Evolutionary conservation across 345 rosid genomes (phyloP).

Genomic region (Eucalyptus tenuipes): DNA sequence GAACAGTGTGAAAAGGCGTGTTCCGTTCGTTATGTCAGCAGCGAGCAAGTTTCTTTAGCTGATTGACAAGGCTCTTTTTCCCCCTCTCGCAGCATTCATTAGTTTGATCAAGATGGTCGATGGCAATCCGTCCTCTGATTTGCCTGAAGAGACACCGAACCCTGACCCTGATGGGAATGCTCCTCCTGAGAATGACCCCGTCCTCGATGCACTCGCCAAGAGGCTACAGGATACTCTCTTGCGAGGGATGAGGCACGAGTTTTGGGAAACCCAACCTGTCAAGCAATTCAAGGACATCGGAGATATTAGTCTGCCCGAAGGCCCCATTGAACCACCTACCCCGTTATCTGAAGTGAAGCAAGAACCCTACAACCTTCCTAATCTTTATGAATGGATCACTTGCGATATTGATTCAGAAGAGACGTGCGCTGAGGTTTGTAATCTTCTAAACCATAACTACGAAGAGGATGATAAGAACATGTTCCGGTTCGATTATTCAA

Average conservation of each 20-base stretch:
- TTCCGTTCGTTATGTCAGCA: not conserved
- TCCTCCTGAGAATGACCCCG: slow-evolving; percentile 3
- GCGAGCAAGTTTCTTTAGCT: not conserved
- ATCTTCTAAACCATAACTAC: slow-evolving; percentile 25
- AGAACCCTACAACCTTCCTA: slow-evolving; percentile 46
- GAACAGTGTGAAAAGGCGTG: not conserved
- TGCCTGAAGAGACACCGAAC: slow-evolving; percentile 40
- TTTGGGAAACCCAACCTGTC: slow-evolving; percentile 50
- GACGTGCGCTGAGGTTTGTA: slow-evolving; percentile 61
- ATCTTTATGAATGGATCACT: slow-evolving; percentile 29
- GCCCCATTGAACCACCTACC: slow-evolving; percentile 26
- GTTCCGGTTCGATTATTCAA: slow-evolving; percentile 42
- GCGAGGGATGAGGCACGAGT: slow-evolving; percentile 22
- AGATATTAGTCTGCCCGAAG: slow-evolving; percentile 20
- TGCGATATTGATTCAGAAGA: slow-evolving; percentile 76
- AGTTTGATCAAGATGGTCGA: slow-evolving; percentile 27
- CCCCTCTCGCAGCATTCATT: not conserved
- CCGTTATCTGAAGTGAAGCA: slow-evolving; percentile 26
- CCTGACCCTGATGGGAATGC: slow-evolving; percentile 26
- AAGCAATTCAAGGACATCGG: slow-evolving; percentile 33
- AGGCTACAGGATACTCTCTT: slow-evolving; percentile 23
- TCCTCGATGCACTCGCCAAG: slow-evolving; percentile 10
- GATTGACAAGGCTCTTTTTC: not conserved
- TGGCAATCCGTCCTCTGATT: slow-evolving; percentile 31
- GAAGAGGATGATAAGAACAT: slow-evolving; percentile 43